Base-by-base conservation (phyloP, 129 eudicot genomes). In the Artemisia annua region DNA sequence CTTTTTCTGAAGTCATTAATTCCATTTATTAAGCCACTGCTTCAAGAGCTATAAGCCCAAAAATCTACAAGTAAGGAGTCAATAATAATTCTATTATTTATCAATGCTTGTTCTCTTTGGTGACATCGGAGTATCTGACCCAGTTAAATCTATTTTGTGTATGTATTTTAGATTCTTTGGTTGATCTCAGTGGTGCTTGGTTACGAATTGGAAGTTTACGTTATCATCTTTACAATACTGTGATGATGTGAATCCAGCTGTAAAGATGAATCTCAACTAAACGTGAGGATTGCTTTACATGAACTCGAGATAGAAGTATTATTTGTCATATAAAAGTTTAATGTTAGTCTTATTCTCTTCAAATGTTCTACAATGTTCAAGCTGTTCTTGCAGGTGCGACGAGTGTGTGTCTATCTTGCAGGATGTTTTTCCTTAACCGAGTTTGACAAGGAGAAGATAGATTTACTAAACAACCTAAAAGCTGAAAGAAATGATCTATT, bases 191-290 rank as follows among this genome's bases (percentile, higher is more conserved):
- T 54, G 75, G 86, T 78, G 84, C 93, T 32, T 87, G 96, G 87
- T 68, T 95, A 49, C 83, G 85, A 48, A 70, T 95, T 88, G 99
- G 97, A 60, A 83, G 84, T 19, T 72, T 95, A 55, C 89, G 96
- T 7, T 90, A 88, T 80, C 87, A 78, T 80, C 99, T 95, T 73
- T 95, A 78, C 79, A 83, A 58, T 66, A 81, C 70, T 86, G 88
- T 69, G 89, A 85, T 90, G 92, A 88, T 49, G 77, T 95, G 84
- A 97, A 95, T 83, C 99, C 97, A 13, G 79, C 96, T 76, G 76
- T 80, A 24, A 95, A 95, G 76, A 86, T 88, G 78, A 79, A 83
- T 30, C 46, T 82, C 44, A 83, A 50, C 70, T 95, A 46, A 78
- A 73, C 48, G 85, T 83, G 67, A 88, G 79, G 82, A 90, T 91